Evolutionary conservation across 148 eudicot species (phyloP), one percentile per base, ranked within the genome.

Genomic region (Rhododendron ferrugineum): DNA sequence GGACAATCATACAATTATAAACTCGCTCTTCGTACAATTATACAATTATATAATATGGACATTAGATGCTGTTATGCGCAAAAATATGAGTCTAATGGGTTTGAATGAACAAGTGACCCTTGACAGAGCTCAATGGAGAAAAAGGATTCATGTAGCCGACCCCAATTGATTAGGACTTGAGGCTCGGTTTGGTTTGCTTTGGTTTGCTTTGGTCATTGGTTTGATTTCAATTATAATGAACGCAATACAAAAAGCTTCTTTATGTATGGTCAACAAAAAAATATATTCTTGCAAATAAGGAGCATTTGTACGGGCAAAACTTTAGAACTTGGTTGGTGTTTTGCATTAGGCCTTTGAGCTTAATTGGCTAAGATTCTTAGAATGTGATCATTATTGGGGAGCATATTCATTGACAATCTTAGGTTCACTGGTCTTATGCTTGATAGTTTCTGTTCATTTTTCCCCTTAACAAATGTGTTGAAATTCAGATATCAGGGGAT

Each of bases 401-500:
- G 14, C n/a, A 20, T 26, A 68, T 20, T 52, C 11, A 42, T 9
- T 74, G 18, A 26, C 20, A 28, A 49, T 78, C 36, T 73, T 79
- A 6, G 54, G 50, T 64, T 64, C 54, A 30, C 20, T 64, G 11
- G 66, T 23, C 47, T 85, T 74, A 34, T 50, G 9, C 30, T 85
- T 72, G 14, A 62, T 70, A 86, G 23, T 83, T 68, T 32, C 47
- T 68, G 49, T 72, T 30, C 28, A 28, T 79, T 54, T 78, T 32
- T 42, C 83, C 40, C 70, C 85, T 80, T 87, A 72, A 15, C 11
- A 64, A 9, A 74, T 22, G 70, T 85, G 60, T 44, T 74, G 0
- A 80, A 87, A 81, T 87, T 80, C 93, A 96, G 98, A 86, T 96
- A 89, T 92, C 98, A 73, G 98, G 98, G 56, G 98, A 96, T 73